Conservation (phyloP, 2,329 filamentous ascomycete species). For the Xylariaceae sp. region DNA sequence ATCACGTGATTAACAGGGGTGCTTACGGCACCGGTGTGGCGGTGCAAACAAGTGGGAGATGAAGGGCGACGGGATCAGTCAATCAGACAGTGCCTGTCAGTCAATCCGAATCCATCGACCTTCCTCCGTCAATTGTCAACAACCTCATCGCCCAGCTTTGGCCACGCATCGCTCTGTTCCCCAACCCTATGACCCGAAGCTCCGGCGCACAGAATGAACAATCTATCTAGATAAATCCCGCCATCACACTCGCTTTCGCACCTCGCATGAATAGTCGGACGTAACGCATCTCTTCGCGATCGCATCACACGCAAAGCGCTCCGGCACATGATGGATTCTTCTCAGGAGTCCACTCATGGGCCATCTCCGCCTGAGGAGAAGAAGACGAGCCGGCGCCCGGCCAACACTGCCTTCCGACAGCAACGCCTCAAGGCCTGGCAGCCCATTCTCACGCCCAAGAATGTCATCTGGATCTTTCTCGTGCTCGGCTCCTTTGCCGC, state of each 20-base stretch:
- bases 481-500: slow-evolving; percentile 79
- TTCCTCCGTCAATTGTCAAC: slow-evolving; percentile 2
- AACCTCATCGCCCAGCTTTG: background rate
- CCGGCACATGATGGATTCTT: slow-evolving; percentile 17
- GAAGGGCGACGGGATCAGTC: background rate
- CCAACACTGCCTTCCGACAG: slow-evolving; percentile 94
- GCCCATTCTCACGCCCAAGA: slow-evolving; percentile 94
- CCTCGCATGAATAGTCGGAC: slow-evolving; percentile 1
- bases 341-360: slow-evolving; percentile 12
- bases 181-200: background rate
- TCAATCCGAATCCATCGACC: background rate
- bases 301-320: background rate
- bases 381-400: slow-evolving; percentile 85
- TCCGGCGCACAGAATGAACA: slow-evolving; percentile 7
- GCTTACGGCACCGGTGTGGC: background rate
- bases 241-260: background rate
- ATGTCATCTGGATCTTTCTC: slow-evolving; percentile 60
- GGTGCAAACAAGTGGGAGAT: background rate
- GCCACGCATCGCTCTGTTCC: background rate
- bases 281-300: slow-evolving; percentile 1
- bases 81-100: background rate
- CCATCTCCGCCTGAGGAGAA: slow-evolving; percentile 52
- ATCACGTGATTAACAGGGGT: background rate
- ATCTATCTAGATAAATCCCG: background rate
- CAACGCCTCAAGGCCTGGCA: slow-evolving; percentile 98